phyloP scores from a whole-genome alignment of 1,139 yeast genomes.

The Suhomyces atakaporum region DNA sequence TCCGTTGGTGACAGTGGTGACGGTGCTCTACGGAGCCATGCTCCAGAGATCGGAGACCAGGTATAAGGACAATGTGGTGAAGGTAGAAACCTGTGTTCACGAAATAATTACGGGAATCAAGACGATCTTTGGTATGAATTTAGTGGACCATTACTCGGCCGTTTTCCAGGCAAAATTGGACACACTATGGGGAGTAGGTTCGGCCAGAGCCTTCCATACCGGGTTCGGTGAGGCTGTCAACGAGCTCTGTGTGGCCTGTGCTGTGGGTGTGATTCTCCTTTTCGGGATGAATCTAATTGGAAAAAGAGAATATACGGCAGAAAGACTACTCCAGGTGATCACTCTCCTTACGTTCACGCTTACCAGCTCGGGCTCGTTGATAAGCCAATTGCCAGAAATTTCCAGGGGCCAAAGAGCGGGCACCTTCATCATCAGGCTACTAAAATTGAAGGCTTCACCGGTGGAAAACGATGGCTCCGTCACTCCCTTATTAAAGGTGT shows the following conservation, averaged over 20 bases:
- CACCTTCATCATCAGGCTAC: conserved; percentile 49
- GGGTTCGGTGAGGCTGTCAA: conserved; percentile 66
- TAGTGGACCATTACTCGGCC: conserved; percentile 48
- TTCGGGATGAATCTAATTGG: conserved; percentile 77
- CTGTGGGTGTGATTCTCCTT: conserved; percentile 71
- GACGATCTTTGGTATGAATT: conserved; percentile 60
- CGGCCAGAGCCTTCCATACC: conserved; percentile 51
- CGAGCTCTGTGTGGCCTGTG: conserved; percentile 54
- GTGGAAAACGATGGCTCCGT: conserved; percentile 32
- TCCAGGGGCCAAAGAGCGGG: conserved; percentile 78
- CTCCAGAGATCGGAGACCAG: conserved; percentile 56
- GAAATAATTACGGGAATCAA: conserved; percentile 62
- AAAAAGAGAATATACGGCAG: conserved; percentile 50
- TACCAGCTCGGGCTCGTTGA: conserved; percentile 58
- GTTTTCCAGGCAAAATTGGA: conserved; percentile 35
- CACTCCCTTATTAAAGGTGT: conserved; percentile 16
- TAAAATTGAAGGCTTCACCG: conserved; percentile 35
- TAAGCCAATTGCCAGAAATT: conserved; percentile 72
- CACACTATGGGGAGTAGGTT: conserved; percentile 35
- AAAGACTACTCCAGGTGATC: conserved; percentile 66
- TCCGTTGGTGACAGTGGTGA: conserved; percentile 57
- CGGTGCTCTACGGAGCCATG: conserved; percentile 53
- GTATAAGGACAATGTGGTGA: conserved; percentile 59
- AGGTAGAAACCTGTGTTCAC: conserved; percentile 54
- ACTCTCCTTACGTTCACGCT: conserved; percentile 75